Percentiles rank a stretch among this genome's conserved stretches.
These are phyloP conservation scores for Caryopteris hybrid DNA, from an alignment of 305 asterid species.

Conservation along the genomic window DNA sequence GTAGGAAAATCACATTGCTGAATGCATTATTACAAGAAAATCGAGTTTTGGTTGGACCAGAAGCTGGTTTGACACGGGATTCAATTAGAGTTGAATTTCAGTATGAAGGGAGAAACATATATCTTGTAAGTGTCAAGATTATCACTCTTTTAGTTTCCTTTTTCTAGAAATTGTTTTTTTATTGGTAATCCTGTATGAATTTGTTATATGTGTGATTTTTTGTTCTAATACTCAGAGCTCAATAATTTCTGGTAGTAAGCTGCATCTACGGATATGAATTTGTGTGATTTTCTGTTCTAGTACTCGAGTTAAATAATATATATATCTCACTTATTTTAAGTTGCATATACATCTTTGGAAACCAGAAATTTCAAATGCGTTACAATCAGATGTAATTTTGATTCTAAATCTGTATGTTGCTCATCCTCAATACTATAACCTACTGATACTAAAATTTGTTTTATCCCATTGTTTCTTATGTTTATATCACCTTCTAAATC, in stretches of 20 bases:
- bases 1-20: constrained; percentile 91
- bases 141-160: constrained; percentile 3
- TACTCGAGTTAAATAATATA: background rate
- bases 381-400: background rate
- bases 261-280: background rate
- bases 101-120: constrained; percentile 76
- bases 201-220: background rate
- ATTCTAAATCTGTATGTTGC: background rate
- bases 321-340: background rate
- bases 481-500: constrained; percentile 5
- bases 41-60: constrained; percentile 95
- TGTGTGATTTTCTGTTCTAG: constrained; percentile 1
- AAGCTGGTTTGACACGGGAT: constrained; percentile 96
- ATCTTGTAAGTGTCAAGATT: constrained; percentile 50
- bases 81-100: constrained; percentile 83
- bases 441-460: background rate
- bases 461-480: background rate
- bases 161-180: constrained; percentile 13
- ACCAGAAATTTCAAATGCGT: background rate
- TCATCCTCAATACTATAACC: background rate
- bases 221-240: constrained; percentile 1
- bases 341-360: background rate
- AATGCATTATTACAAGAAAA: constrained; percentile 88
- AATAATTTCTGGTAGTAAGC: background rate
- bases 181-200: background rate